These are phyloP conservation scores for Plectosphaerella cucumerina DNA, from an alignment of 2,329 filamentous ascomycete species.

Conservation along the genomic window DNA sequence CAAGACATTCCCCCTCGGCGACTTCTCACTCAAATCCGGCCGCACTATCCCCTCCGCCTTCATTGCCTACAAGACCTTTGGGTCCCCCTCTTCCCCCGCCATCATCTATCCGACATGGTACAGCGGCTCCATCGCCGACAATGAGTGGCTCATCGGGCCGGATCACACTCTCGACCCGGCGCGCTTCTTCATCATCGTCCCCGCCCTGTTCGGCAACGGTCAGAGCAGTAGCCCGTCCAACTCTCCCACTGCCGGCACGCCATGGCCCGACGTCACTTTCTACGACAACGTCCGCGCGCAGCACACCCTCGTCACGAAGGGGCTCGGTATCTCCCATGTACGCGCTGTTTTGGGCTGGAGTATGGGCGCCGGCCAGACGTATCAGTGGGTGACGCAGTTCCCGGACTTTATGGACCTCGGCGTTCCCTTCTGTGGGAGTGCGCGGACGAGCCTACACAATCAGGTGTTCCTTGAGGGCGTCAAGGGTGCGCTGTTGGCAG, in stretches of 20 bases:
- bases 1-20: constrained; percentile 54
- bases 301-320: constrained; percentile 33
- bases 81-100: constrained; percentile 55
- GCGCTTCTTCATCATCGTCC: constrained; percentile 44
- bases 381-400: constrained; percentile 45
- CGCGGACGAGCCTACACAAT: constrained; percentile 47
- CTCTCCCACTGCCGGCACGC: constrained; percentile 21
- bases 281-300: constrained; percentile 50
- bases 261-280: constrained; percentile 41
- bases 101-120: constrained; percentile 79
- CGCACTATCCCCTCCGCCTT: constrained; percentile 58
- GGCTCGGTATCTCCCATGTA: constrained; percentile 36
- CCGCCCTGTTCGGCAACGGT: constrained; percentile 48
- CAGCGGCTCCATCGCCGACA: constrained; percentile 57
- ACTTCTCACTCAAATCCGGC: constrained; percentile 64
- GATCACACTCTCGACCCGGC: constrained; percentile 60
- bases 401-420: constrained; percentile 41
- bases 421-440: constrained; percentile 46
- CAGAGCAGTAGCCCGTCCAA: constrained; percentile 52
- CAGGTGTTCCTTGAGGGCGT: constrained; percentile 52
- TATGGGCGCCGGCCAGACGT: constrained; percentile 52
- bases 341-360: constrained; percentile 50
- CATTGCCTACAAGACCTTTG: constrained; percentile 75
- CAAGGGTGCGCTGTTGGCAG: constrained; percentile 38
- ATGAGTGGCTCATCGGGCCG: constrained; percentile 68